Conservation (phyloP, 805 yeast genomes). For the Kuraishia molischiana region DNA sequence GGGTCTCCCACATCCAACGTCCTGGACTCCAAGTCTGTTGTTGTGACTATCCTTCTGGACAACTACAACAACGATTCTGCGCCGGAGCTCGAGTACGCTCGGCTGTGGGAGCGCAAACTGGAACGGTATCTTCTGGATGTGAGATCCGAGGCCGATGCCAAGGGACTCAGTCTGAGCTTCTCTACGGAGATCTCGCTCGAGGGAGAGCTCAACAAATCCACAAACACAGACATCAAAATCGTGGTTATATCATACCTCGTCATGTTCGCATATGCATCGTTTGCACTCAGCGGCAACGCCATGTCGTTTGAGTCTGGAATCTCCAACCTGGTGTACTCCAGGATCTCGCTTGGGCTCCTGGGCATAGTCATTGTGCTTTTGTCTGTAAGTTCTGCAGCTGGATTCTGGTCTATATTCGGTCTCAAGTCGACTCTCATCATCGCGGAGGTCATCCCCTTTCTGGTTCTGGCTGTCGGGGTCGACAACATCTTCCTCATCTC, state of each 20-base stretch:
- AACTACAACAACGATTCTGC: conserved; percentile 36
- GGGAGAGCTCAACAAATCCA: conserved; percentile 72
- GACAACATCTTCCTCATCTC: conserved; percentile 86
- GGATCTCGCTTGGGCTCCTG: conserved; percentile 69
- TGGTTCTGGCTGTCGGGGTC: conserved; percentile 91
- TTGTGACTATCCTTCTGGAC: conserved; percentile 61
- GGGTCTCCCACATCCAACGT: conserved; percentile 35
- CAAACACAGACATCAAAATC: conserved; percentile 68
- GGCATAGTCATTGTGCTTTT: conserved; percentile 77
- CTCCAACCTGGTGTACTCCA: conserved; percentile 31
- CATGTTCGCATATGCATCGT: conserved; percentile 84
- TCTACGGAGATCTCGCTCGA: conserved; percentile 79
- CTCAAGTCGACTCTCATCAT: conserved; percentile 83
- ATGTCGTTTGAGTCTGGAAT: not conserved
- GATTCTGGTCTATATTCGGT: conserved; percentile 67
- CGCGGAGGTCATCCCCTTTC: conserved; percentile 93
- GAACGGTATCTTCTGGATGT: conserved; percentile 43
- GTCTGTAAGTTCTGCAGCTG: conserved; percentile 78
- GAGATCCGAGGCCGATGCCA: conserved; percentile 30
- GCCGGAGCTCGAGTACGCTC: conserved; percentile 26
- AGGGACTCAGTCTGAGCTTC: conserved; percentile 59
- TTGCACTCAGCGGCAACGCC: conserved; percentile 56
- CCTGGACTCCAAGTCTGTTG: conserved; percentile 59
- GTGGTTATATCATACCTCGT: conserved; percentile 66
- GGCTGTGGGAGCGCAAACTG: conserved; percentile 65